phyloP scores from a whole-genome alignment of 768 basidiomycete genomes.

The Trametes maxima region DNA sequence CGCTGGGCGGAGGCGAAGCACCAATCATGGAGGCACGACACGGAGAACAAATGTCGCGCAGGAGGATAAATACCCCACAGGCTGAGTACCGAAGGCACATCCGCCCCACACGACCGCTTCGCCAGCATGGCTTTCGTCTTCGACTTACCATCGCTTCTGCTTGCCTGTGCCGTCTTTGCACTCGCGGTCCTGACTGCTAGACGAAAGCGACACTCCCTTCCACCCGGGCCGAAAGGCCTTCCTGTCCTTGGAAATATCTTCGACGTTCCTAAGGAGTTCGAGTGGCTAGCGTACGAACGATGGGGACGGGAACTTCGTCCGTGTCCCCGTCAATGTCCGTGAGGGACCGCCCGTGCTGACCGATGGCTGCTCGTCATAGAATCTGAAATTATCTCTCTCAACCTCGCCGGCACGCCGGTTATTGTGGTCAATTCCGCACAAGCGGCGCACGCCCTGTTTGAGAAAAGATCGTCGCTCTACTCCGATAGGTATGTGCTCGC shows the following conservation, averaged over 20 bases:
- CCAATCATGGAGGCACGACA: constrained; percentile 12
- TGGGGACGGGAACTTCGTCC: constrained; percentile 24
- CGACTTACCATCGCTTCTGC: constrained; percentile 5
- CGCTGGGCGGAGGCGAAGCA: constrained; percentile 14
- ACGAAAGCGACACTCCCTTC: constrained; percentile 17
- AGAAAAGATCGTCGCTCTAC: constrained; percentile 34
- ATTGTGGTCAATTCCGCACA: constrained; percentile 34
- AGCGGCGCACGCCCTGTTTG: constrained; percentile 34
- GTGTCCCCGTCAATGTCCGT: neutral
- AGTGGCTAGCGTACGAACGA: constrained; percentile 25
- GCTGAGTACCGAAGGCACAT: neutral
- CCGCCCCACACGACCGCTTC: neutral
- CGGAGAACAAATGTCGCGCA: constrained; percentile 10
- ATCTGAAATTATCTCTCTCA: constrained; percentile 31
- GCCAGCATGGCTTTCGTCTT: neutral
- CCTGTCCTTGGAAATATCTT: constrained; percentile 30
- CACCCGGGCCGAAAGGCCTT: constrained; percentile 30
- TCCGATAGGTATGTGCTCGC: constrained; percentile 32
- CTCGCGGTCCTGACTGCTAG: constrained; percentile 14
- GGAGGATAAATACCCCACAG: constrained; percentile 19
- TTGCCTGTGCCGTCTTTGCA: constrained; percentile 4
- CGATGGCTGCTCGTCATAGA: constrained; percentile 12
- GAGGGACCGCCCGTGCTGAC: neutral
- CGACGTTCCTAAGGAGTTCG: constrained; percentile 27
- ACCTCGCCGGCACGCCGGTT: constrained; percentile 29